Percentiles rank a stretch among this genome's conserved stretches.
phyloP scores from a whole-genome alignment of 148 eudicot genomes.

The Nepenthes gracilis region DNA sequence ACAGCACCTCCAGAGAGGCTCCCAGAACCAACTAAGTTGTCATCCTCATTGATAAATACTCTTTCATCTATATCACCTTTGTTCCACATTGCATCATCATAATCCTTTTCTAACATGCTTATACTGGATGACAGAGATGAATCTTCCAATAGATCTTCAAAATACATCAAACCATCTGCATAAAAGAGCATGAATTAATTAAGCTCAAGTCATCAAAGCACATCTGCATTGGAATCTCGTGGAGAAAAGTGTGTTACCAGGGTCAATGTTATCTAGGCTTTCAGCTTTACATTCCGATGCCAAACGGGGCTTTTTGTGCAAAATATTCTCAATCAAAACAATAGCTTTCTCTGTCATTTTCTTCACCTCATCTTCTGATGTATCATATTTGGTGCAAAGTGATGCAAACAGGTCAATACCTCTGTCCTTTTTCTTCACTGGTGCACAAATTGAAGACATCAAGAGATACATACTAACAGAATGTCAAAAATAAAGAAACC shows the following conservation, averaged over 20 bases:
- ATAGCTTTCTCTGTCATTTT: slow-evolving; percentile 62
- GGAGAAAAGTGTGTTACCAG: slow-evolving; percentile 31
- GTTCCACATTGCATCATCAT: slow-evolving; percentile 52
- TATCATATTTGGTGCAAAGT: slow-evolving; percentile 64
- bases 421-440: slow-evolving; percentile 58
- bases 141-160: slow-evolving; percentile 60
- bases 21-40: slow-evolving; percentile 79
- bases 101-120: slow-evolving; percentile 57
- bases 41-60: slow-evolving; percentile 68
- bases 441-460: slow-evolving; percentile 5
- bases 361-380: slow-evolving; percentile 84
- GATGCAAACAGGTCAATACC: slow-evolving; percentile 74
- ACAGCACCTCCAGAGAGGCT: slow-evolving; percentile 83
- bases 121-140: slow-evolving; percentile 50
- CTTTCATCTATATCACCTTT: slow-evolving; percentile 86
- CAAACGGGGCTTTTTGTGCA: slow-evolving; percentile 45
- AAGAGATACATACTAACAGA: not conserved
- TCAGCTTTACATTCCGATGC: slow-evolving; percentile 53
- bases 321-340: slow-evolving; percentile 43
- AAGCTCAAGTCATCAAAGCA: not conserved
- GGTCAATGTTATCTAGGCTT: slow-evolving; percentile 44
- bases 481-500: not conserved
- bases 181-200: not conserved
- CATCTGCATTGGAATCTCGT: not conserved
- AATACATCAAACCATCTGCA: slow-evolving; percentile 74